Conservation (phyloP, 139 green algal genomes). For the Choricystis sp. region DNA sequence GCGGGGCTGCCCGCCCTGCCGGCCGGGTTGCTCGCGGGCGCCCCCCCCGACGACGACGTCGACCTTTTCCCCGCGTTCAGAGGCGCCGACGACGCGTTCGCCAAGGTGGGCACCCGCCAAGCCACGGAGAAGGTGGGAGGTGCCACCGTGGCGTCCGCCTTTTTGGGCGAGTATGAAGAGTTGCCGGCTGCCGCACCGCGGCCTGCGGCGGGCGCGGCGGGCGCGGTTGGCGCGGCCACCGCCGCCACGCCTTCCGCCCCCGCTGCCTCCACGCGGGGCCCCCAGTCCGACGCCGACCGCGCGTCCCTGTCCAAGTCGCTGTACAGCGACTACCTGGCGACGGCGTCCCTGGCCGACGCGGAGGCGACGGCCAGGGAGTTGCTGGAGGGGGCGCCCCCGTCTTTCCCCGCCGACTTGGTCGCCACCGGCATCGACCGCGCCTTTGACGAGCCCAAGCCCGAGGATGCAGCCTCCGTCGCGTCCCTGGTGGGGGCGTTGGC, state of each 20-base stretch:
- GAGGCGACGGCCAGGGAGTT: conserved; percentile 24
- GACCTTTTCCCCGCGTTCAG: conserved; percentile 42
- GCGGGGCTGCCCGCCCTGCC: conserved; percentile 1
- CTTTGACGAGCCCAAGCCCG: conserved; percentile 42
- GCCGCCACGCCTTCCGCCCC: no score
- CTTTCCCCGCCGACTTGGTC: conserved; percentile 24
- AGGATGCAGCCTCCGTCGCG: conserved; percentile 29
- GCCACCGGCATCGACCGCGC: conserved; percentile 30
- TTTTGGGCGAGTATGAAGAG: conserved; percentile 28
- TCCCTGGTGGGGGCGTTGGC: conserved; percentile 42
- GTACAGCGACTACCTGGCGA: conserved; percentile 29
- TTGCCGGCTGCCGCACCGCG: conserved; percentile 5
- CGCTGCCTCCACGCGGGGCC: background rate
- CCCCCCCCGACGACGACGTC: conserved; percentile 19
- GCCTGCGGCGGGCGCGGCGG: no score
- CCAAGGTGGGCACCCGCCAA: background rate
- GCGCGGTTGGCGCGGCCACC: no score
- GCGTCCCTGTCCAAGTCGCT: conserved; percentile 20
- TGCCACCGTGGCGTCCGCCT: conserved; percentile 13
- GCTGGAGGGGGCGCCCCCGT: conserved; percentile 4
- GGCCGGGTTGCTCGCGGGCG: background rate
- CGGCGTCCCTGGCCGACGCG: conserved; percentile 19
- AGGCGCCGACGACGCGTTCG: conserved; percentile 9
- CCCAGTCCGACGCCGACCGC: conserved; percentile 15
- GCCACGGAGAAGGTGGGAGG: background rate